Evolutionary conservation across 2,329 filamentous ascomycete genomes (phyloP), one percentile per base, ranked within the genome.

Genomic region (Epichloe sibirici): DNA sequence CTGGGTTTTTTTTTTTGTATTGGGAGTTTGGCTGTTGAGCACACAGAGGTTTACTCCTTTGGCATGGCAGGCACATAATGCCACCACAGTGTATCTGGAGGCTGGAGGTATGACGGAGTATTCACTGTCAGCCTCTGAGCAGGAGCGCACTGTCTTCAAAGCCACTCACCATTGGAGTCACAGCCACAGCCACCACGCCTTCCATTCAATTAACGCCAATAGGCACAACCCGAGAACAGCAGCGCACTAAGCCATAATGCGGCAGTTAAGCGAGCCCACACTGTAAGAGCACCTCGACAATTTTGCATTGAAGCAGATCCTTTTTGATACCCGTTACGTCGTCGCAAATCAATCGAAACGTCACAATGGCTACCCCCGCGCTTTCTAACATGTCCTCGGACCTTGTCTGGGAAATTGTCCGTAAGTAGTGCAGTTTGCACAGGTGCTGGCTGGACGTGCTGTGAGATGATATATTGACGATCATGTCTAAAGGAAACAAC

Each of bases 351-450:
- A 62, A 58, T 58, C 65, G 62, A 64, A 71, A 53, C 57, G 52
- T 58, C 78, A 81, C 72, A 73, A 81, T 81, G 76, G 70, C 73
- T 62, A 69, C 69, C 66, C 77, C 65, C 74, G 71, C 65, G 55
- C 76, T 81, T 64, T 72, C 83, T 66, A 88, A 90, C 78, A 79
- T 95, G 69, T 94, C 90, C 72, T 75, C 84, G 69, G 90, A 96
- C 76, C 81, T 96, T 66, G 77, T 95, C 79, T 97, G 91, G 91
- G 86, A 91, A 82, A 77, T 94, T 73, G 84, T 85, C 80, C 88
- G 90, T 96, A 84, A 74, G 90, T 90, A 82, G n/a, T 25, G n/a
- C 42, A 23, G 6, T 11, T 38, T 28, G 23, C 23, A 31, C 3
- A 54, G 23, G 13, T 37, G n/a, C 9, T 49, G 31, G 15, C 3